Conservation (phyloP, 164 flowering plant genomes). For the Brasenia schreberi region DNA sequence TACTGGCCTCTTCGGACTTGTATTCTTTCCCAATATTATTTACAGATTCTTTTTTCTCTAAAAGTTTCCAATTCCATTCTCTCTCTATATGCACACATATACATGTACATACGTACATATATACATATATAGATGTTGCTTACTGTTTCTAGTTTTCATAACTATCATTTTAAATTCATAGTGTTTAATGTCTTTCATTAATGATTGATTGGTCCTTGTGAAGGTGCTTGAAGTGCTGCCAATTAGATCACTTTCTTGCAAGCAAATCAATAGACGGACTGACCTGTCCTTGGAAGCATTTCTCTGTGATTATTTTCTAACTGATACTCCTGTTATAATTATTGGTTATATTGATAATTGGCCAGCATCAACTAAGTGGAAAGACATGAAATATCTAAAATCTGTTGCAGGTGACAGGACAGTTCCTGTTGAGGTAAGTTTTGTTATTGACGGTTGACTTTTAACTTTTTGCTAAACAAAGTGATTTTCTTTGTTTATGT, state of each 20-base stretch:
- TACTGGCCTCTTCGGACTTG: too few species aligned
- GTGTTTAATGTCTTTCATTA: not conserved
- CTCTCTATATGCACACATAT: too few species aligned
- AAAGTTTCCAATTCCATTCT: too few species aligned
- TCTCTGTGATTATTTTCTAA: conserved; percentile 48
- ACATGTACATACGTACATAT: too few species aligned
- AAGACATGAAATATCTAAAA: conserved; percentile 58
- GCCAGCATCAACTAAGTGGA: conserved; percentile 89
- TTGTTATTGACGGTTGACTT: not conserved
- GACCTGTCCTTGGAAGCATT: conserved; percentile 78
- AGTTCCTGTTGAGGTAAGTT: conserved; percentile 87
- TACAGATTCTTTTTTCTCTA: too few species aligned
- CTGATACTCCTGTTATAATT: conserved; percentile 71
- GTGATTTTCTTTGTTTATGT: too few species aligned
- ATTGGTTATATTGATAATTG: conserved; percentile 75
- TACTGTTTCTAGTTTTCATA: not conserved
- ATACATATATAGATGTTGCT: not conserved
- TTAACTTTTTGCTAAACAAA: not conserved
- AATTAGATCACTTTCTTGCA: conserved; percentile 47
- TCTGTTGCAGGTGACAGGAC: conserved; percentile 88
- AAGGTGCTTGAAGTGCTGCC: conserved; percentile 53
- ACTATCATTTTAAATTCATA: too few species aligned
- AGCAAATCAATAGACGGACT: conserved; percentile 41
- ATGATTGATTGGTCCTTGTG: conserved; percentile 4
- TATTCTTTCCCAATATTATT: too few species aligned